Percentiles rank a stretch among this genome's conserved stretches.
phyloP scores from a whole-genome alignment of 2,329 filamentous ascomycete genomes.

The Clathrospora elynae region DNA sequence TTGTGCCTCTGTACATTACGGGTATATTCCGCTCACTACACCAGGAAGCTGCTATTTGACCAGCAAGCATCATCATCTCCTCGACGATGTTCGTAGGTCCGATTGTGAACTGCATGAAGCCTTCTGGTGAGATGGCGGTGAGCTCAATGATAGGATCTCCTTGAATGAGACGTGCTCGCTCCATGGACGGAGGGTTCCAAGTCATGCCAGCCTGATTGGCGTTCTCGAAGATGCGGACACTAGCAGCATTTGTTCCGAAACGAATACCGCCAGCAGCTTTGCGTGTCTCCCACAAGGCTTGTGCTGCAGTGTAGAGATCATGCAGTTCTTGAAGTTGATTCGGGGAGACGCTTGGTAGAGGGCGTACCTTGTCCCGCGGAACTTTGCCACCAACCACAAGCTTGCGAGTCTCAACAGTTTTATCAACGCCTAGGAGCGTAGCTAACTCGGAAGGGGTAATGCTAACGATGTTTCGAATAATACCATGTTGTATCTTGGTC shows the following conservation, averaged over 20 bases:
- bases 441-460: slow-evolving; percentile 54
- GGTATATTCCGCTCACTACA: slow-evolving; percentile 59
- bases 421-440: slow-evolving; percentile 44
- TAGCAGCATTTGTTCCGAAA: slow-evolving; percentile 34
- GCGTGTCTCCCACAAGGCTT: slow-evolving; percentile 40
- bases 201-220: slow-evolving; percentile 39
- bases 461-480: slow-evolving; percentile 59
- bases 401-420: slow-evolving; percentile 18
- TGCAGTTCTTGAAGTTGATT: slow-evolving; percentile 42
- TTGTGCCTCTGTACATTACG: slow-evolving; percentile 54
- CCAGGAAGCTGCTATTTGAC: slow-evolving; percentile 58
- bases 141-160: slow-evolving; percentile 54
- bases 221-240: slow-evolving; percentile 47
- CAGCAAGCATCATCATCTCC: slow-evolving; percentile 61
- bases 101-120: slow-evolving; percentile 20
- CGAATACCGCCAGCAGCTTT: slow-evolving; percentile 48
- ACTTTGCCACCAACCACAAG: slow-evolving; percentile 37
- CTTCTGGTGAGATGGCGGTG: slow-evolving; percentile 10
- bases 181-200: slow-evolving; percentile 50
- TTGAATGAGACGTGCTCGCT: slow-evolving; percentile 44
- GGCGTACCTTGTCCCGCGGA: slow-evolving; percentile 4
- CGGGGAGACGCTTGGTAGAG: slow-evolving; percentile 22
- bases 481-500: slow-evolving; percentile 59
- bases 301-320: slow-evolving; percentile 44
- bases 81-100: slow-evolving; percentile 39